Percentiles rank a stretch among this genome's conserved stretches.
Conservation (phyloP, 768 basidiomycete species). For the Kondoa subrosea region DNA sequence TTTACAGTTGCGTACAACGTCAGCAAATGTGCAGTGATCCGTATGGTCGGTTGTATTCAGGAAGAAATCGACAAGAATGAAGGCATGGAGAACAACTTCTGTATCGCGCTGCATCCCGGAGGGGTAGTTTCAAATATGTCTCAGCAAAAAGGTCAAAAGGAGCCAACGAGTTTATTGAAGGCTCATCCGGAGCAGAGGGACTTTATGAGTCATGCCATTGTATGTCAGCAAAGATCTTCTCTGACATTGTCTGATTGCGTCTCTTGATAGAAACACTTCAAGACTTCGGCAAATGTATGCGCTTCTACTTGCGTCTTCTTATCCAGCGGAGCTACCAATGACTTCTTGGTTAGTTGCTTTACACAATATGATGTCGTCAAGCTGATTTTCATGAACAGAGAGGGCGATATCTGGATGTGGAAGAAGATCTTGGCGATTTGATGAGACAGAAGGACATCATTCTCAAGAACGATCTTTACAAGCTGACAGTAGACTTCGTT, state of each 20-base stretch:
- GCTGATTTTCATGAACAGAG: background rate
- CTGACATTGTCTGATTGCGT: background rate
- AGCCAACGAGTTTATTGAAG: background rate
- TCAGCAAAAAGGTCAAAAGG: background rate
- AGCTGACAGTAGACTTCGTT: background rate
- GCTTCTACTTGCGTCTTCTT: background rate
- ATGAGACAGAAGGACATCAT: background rate
- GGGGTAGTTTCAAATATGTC: background rate
- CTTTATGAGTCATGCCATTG: background rate
- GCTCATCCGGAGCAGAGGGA: background rate
- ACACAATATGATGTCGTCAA: background rate
- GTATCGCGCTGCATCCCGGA: background rate
- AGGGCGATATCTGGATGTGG: background rate
- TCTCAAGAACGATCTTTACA: background rate
- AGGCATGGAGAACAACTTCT: background rate
- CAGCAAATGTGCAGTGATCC: background rate
- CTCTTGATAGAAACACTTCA: background rate
- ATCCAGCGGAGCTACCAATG: background rate
- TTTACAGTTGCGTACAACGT: background rate
- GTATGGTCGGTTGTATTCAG: background rate
- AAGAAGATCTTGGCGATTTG: background rate
- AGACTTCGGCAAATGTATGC: background rate
- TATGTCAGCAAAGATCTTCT: background rate
- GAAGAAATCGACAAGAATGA: background rate
- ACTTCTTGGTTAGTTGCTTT: background rate